Evolutionary conservation across 345 rosid genomes (phyloP).

Genomic region (Bretschneidera sinensis): DNA sequence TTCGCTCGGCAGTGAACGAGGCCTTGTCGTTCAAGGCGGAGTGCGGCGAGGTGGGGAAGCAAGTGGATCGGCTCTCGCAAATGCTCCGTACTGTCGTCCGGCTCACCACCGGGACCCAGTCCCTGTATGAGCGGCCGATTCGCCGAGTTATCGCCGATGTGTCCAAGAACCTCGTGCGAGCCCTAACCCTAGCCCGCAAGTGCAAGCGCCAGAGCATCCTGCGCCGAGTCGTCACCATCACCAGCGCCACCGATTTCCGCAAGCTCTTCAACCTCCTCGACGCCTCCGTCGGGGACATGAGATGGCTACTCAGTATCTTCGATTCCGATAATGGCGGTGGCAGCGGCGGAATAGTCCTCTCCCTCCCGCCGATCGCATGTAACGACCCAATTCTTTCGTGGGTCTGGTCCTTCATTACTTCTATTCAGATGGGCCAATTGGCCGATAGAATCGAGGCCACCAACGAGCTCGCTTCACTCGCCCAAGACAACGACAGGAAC

Average conservation of each 20-base stretch:
- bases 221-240: constrained; percentile 57
- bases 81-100: constrained; percentile 63
- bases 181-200: constrained; percentile 55
- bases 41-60: constrained; percentile 50
- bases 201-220: constrained; percentile 65
- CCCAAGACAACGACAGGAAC: constrained; percentile 72
- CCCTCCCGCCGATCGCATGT: constrained; percentile 83
- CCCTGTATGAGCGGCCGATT: constrained; percentile 77
- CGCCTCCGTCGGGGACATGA: constrained; percentile 76
- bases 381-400: constrained; percentile 88
- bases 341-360: constrained; percentile 48
- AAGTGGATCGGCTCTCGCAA: constrained; percentile 54
- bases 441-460: constrained; percentile 75
- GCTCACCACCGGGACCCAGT: constrained; percentile 30
- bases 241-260: constrained; percentile 67
- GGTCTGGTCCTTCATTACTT: constrained; percentile 79
- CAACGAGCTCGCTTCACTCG: constrained; percentile 57
- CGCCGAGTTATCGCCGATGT: constrained; percentile 65
- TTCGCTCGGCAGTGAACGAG: constrained; percentile 55
- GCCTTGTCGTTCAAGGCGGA: constrained; percentile 57
- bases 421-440: constrained; percentile 48
- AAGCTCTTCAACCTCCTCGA: constrained; percentile 57
- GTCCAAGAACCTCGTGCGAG: constrained; percentile 51
- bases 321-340: constrained; percentile 42
- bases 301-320: constrained; percentile 63